phyloP scores from a whole-genome alignment of 73 alveolate genomes.

The Durusdinium trenchii region DNA sequence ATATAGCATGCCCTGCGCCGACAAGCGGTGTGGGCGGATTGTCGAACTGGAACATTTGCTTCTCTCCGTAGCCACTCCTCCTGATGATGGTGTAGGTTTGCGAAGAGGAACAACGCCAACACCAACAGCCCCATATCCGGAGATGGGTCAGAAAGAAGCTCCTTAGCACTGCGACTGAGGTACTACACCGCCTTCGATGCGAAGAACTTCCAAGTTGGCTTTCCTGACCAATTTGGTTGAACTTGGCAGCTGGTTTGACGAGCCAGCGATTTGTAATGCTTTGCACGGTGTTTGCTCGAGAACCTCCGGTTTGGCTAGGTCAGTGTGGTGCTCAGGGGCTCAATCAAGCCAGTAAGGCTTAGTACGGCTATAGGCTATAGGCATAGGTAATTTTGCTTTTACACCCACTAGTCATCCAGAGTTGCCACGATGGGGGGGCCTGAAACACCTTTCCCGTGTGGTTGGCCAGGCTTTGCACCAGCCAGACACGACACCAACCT shows the following conservation, averaged over 20 bases:
- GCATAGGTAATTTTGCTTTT: neutral
- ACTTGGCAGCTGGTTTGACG: too few species aligned
- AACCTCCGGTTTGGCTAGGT: neutral
- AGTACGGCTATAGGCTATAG: neutral
- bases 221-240: neutral
- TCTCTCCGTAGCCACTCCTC: too few species aligned
- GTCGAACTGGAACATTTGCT: too few species aligned
- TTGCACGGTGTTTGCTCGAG: neutral
- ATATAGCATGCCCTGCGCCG: too few species aligned
- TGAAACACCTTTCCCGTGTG: too few species aligned
- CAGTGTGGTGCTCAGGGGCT: neutral
- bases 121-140: too few species aligned
- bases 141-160: too few species aligned
- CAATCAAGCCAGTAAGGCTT: neutral
- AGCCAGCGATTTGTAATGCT: too few species aligned
- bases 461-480: slow-evolving; percentile 59
- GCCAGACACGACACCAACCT: slow-evolving; percentile 32
- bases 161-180: neutral
- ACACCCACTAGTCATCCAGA: neutral
- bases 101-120: too few species aligned
- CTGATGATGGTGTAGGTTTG: too few species aligned
- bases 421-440: too few species aligned
- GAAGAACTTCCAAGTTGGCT: slow-evolving; percentile 26
- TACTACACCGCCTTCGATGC: slow-evolving; percentile 88
- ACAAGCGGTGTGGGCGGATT: too few species aligned